Base-by-base conservation (phyloP, 805 yeast species). In the Kluyveromyces aestuarii region DNA sequence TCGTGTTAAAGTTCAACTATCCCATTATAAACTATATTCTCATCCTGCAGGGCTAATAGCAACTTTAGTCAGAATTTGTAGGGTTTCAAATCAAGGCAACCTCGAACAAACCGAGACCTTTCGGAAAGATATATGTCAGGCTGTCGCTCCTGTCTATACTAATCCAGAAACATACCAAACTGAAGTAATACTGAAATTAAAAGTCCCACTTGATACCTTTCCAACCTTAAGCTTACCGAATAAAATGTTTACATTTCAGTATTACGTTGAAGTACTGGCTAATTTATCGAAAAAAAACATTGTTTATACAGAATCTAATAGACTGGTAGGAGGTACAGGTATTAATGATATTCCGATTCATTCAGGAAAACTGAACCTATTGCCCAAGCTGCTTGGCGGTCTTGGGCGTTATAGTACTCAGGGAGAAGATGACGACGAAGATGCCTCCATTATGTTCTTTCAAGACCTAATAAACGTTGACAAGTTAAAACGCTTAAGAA, bases 171-270 rank as follows among this genome's bases (percentile, higher is more conserved):
- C 84, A 1, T 69, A 80, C 38, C 66, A 72, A 16, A 73, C 81
- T 39, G 81, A 77, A 35, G 72, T 83, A 9, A 77, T 77, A 33
- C 79, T 90, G 0, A 75, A 78, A 39, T 65, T 89, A 18, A 72
- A 81, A 52, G 81, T 89, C 0, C 96, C 97, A 0, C 78, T 84
- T 0, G 96, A 89, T 56, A 81, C 86, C 0, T 87, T 89, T 61
- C 95, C 96, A 0, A 86, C 96, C 0, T 85, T 87, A 13, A 73
- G 78, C 16, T 84, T 85, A 1, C 77, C 86, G 46, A 55, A 55
- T 42, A 56, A 54, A 18, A 67, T 82, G 44, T 87, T 88, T 8
- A 75, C 88, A 2, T 89, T 89, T 64, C 91, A 86, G 60, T 89
- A 90, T 62, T 86, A 84, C 60, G 69, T 89, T 14, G 97, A 89